phyloP scores from a whole-genome alignment of 257 asterid species.

The Sherardia arvensis region DNA sequence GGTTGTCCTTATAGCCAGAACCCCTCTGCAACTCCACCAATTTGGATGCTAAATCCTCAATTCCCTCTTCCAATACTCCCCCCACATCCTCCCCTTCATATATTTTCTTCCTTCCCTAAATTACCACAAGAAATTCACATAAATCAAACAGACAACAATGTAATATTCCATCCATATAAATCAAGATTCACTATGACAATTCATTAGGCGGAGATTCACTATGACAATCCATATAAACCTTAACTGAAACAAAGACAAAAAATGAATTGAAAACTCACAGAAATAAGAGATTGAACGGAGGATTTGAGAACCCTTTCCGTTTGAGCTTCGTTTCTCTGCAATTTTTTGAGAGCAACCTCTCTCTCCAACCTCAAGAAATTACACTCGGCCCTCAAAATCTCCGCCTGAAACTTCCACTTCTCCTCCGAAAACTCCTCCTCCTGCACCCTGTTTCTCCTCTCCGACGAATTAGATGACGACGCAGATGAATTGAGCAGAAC shows the following conservation, averaged over 20 bases:
- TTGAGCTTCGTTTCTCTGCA: conserved; percentile 55
- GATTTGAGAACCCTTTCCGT: conserved; percentile 58
- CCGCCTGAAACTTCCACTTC: conserved; percentile 82
- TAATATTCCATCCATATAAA: neutral
- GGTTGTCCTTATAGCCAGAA: conserved; percentile 25
- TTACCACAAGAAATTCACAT: neutral
- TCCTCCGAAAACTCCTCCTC: conserved; percentile 37
- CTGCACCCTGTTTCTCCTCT: conserved; percentile 44
- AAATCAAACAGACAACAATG: neutral
- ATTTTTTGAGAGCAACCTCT: conserved; percentile 57
- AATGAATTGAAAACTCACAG: conserved; percentile 33
- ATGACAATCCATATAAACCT: neutral
- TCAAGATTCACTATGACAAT: neutral
- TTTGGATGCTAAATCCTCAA: conserved; percentile 49
- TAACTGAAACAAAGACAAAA: neutral
- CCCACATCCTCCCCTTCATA: conserved; percentile 45
- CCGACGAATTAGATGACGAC: neutral
- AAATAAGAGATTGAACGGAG: conserved; percentile 64
- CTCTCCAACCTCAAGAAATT: conserved; percentile 67
- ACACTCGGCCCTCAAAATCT: conserved; percentile 81
- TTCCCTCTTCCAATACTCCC: conserved; percentile 54
- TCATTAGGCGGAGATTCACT: neutral
- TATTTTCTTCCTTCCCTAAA: conserved; percentile 61
- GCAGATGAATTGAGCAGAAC: conserved; percentile 22
- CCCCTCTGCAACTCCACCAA: conserved; percentile 37